Evolutionary conservation across 441 rosid genomes (phyloP).

Genomic region (Brassica hybrid): DNA sequence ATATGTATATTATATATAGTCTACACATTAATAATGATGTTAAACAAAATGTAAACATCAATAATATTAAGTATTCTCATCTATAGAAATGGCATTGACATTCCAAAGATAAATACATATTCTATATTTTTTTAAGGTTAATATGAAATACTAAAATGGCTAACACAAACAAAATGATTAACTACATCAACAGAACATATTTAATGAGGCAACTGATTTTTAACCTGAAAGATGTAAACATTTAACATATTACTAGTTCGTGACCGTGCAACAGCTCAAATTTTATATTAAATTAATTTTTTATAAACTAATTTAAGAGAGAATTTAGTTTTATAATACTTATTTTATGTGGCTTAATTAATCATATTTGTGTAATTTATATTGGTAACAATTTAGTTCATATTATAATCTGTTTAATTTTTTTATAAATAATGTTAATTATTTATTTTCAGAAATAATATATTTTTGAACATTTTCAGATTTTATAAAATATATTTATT

Average conservation of each 20-base stretch:
- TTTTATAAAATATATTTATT: too few species aligned
- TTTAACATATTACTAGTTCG: background rate
- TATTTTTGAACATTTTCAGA: background rate
- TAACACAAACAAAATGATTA: conserved; percentile 2
- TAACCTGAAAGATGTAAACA: background rate
- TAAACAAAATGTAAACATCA: background rate
- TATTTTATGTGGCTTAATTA: background rate
- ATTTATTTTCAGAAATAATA: too few species aligned
- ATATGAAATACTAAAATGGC: conserved; percentile 8
- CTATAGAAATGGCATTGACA: background rate
- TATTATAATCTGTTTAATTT: too few species aligned
- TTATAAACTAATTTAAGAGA: too few species aligned
- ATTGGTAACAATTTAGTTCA: background rate
- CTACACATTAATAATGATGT: background rate
- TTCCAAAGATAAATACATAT: background rate
- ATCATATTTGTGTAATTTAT: too few species aligned
- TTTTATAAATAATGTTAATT: background rate
- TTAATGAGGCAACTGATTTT: background rate
- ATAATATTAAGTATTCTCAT: background rate
- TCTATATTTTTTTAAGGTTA: background rate
- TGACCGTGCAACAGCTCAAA: too few species aligned
- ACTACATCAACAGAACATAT: background rate
- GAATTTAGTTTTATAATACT: background rate
- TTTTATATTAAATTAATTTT: too few species aligned
- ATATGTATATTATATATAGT: background rate